Evolutionary conservation across 2,329 filamentous ascomycete species (phyloP).

Genomic region (Penicillium sp.): DNA sequence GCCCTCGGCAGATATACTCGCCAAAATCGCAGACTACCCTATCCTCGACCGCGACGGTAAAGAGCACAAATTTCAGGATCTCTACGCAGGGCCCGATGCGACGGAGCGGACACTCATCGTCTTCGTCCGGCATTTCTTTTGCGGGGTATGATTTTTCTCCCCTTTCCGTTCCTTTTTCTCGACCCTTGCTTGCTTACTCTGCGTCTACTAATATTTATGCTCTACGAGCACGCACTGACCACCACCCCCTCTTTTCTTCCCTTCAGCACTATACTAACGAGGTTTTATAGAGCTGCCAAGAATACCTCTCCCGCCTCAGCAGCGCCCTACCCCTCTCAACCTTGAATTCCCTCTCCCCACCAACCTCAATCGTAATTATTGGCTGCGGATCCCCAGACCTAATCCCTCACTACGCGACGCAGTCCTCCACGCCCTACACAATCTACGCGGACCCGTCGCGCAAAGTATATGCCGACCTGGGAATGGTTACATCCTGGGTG

Average conservation of each 20-base stretch:
- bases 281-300: constrained; percentile 70
- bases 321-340: constrained; percentile 56
- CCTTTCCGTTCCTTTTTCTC: neutral
- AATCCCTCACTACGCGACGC: constrained; percentile 68
- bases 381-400: constrained; percentile 73
- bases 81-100: constrained; percentile 50
- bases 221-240: too few species aligned
- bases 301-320: constrained; percentile 70
- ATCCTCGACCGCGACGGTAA: constrained; percentile 68
- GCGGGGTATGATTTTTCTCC: constrained; percentile 62
- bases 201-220: neutral
- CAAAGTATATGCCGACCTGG: constrained; percentile 68
- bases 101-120: constrained; percentile 68
- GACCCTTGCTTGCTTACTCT: too few species aligned
- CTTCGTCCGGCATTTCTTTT: constrained; percentile 82
- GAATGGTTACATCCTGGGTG: constrained; percentile 69
- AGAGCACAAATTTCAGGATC: constrained; percentile 64
- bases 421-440: constrained; percentile 71
- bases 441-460: constrained; percentile 76
- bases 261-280: too few species aligned
- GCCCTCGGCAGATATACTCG: constrained; percentile 3
- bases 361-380: constrained; percentile 70
- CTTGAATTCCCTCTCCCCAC: constrained; percentile 51
- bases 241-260: too few species aligned
- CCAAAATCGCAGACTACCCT: constrained; percentile 19